Base-by-base conservation (phyloP, 768 basidiomycete genomes). In the Boletus barrowsii region DNA sequence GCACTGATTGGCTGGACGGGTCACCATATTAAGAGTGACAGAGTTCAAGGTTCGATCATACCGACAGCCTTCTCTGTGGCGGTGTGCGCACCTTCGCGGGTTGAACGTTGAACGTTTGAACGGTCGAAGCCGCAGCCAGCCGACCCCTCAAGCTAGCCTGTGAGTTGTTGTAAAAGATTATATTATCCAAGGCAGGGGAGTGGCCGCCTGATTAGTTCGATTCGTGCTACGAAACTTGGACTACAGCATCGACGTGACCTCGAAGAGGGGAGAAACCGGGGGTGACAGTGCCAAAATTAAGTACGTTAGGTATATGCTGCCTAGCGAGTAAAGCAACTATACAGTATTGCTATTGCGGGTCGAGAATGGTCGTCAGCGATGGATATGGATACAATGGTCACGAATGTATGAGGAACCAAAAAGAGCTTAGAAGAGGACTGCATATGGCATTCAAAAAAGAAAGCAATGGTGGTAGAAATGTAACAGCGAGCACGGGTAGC, bases 301-400 rank as follows among this genome's bases (percentile, higher is more conserved):
- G 47, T 47, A 49, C 42, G 60, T 53, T 52, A 51, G 62, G 65
- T 59, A 62, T 63, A 62, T 63, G 59, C 58, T 65, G 60, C 69
- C 65, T 51, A 52, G 49, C 40, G 44, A 50, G 61, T 54, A 59
- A 61, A 64, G 56, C 57, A 66, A 63, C 60, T 58, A 37, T 67
- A 68, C 54, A 59, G 60, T 67, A 67, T 58, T 42, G 42, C 17
- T 67, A 69, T 58, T 44, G 42, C 18, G 45, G 39, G 49, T 59
- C 39, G 52, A 43, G 49, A 49, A 35, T 45, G 51, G 67, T 53
- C 53, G 47, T 62, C 54, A 56, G 58, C 50, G 48, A 49, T 57
- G 56, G 51, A 53, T 72, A 72, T 57, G 64, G 67, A 72, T 70
- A 72, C 71, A 68, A 57, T 58, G 54, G 39, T 59, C 53, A 50